Percentiles rank a stretch among this genome's conserved stretches.
Conservation (phyloP, 345 rosid species). For the Hibiscus mutabilis region DNA sequence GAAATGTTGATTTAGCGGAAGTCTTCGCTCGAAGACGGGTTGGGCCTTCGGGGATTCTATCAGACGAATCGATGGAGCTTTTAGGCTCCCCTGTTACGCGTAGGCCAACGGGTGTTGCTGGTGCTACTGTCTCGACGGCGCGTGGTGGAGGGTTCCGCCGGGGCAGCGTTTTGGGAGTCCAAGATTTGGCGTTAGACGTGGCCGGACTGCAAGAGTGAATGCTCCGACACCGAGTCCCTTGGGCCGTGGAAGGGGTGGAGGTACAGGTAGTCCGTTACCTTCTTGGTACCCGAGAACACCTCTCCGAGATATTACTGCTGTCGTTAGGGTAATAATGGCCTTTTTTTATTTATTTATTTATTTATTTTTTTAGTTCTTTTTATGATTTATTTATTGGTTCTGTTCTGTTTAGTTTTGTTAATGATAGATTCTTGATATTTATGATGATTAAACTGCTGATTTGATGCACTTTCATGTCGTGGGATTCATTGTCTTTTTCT, state of each 20-base stretch:
- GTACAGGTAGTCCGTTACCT: slow-evolving; percentile 42
- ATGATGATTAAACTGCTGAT: no score
- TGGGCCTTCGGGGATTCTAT: slow-evolving; percentile 22
- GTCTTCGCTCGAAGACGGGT: slow-evolving; percentile 36
- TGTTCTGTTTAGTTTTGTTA: neutral
- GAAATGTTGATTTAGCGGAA: slow-evolving; percentile 44
- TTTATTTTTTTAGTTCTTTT: no score
- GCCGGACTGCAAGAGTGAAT: slow-evolving; percentile 34
- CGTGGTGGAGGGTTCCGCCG: slow-evolving; percentile 29
- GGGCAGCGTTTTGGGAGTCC: slow-evolving; percentile 34
- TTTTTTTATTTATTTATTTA: neutral
- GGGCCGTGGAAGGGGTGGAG: slow-evolving; percentile 32
- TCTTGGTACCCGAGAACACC: slow-evolving; percentile 86
- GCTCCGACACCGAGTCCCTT: slow-evolving; percentile 13
- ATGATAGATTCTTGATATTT: neutral
- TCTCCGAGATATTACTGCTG: slow-evolving; percentile 58
- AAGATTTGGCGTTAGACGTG: slow-evolving; percentile 24
- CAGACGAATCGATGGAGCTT: slow-evolving; percentile 25
- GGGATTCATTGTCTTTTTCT: neutral
- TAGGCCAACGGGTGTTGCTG: slow-evolving; percentile 13
- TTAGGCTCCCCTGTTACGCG: slow-evolving; percentile 26
- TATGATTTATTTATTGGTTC: no score
- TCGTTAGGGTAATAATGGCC: slow-evolving; percentile 40
- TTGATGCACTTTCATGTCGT: no score
- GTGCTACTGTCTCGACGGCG: slow-evolving; percentile 1